These are phyloP conservation scores for Globisporangium cylindrosporum DNA, from an alignment of 352 stramenopile species.

Conservation along the genomic window DNA sequence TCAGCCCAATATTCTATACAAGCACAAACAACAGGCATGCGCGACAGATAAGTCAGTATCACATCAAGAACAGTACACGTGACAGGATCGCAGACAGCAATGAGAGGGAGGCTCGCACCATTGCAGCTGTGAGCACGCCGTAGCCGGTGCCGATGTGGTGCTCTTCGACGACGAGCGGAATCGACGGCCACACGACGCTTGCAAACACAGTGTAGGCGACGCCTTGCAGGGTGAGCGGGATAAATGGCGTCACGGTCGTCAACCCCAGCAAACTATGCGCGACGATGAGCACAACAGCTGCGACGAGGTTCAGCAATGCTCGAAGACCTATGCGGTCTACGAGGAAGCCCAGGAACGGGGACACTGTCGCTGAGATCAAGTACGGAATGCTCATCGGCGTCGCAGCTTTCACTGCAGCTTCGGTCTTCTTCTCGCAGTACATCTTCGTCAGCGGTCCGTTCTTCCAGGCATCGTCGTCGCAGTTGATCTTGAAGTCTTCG, in stretches of 20 bases:
- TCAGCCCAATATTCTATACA: slow-evolving; percentile 56
- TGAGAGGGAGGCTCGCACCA: slow-evolving; percentile 9
- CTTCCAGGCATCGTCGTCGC: slow-evolving; percentile 73
- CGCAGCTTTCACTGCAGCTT: slow-evolving; percentile 64
- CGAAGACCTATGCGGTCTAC: slow-evolving; percentile 89
- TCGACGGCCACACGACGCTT: slow-evolving; percentile 66
- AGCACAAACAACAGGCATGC: background rate
- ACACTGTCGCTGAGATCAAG: slow-evolving; percentile 88
- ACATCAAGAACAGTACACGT: background rate
- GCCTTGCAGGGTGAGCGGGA: slow-evolving; percentile 70
- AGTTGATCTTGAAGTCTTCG: slow-evolving; percentile 73
- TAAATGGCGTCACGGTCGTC: slow-evolving; percentile 38
- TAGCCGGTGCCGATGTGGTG: slow-evolving; percentile 22
- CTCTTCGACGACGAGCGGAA: slow-evolving; percentile 29
- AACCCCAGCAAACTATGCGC: slow-evolving; percentile 85
- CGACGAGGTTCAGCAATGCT: slow-evolving; percentile 75
- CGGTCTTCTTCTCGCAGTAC: slow-evolving; percentile 63
- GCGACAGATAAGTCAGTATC: background rate
- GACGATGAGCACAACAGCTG: slow-evolving; percentile 69
- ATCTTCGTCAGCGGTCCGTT: slow-evolving; percentile 47
- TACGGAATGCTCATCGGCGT: slow-evolving; percentile 92
- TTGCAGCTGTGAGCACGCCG: slow-evolving; percentile 15
- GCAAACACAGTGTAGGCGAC: slow-evolving; percentile 82
- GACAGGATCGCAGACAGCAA: slow-evolving; percentile 35
- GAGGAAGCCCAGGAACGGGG: slow-evolving; percentile 87